Evolutionary conservation across 352 stramenopile genomes (phyloP).

Genomic region (Halophytophthora polymorphica): DNA sequence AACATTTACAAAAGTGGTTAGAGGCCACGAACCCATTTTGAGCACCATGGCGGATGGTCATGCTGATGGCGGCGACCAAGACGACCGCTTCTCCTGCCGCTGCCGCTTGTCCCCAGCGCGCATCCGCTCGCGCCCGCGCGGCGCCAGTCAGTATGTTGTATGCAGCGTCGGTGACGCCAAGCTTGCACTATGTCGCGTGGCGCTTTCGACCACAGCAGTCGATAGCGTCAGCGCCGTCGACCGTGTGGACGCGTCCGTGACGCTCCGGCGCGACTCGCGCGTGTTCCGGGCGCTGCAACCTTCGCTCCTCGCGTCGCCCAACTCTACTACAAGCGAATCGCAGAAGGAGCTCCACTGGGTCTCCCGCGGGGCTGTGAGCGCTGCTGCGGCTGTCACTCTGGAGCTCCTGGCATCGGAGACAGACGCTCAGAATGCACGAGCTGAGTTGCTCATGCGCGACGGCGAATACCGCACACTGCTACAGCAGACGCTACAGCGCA

Average conservation of each 20-base stretch:
- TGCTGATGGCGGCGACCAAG: conserved; percentile 3
- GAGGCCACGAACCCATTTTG: background rate
- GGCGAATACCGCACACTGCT: conserved; percentile 43
- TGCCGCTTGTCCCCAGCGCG: conserved; percentile 38
- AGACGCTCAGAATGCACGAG: conserved; percentile 2
- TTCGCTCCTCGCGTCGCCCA: conserved; percentile 15
- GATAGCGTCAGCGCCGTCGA: background rate
- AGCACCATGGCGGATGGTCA: conserved; percentile 20
- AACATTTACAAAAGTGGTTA: background rate
- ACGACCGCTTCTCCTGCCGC: conserved; percentile 57
- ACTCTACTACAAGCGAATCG: background rate
- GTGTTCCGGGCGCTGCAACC: conserved; percentile 20
- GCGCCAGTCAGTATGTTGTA: conserved; percentile 34
- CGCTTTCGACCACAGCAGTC: conserved; percentile 15
- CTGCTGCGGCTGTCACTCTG: conserved; percentile 51
- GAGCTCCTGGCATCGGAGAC: conserved; percentile 23
- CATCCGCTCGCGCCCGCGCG: conserved; percentile 27
- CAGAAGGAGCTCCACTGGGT: conserved; percentile 39
- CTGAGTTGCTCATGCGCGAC: conserved; percentile 20
- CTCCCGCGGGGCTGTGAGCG: conserved; percentile 31
- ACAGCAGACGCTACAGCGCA: conserved; percentile 52
- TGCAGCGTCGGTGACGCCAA: conserved; percentile 16
- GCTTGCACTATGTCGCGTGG: conserved; percentile 44
- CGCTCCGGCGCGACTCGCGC: conserved; percentile 15
- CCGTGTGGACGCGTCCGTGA: conserved; percentile 29